Base-by-base conservation (phyloP, 73 alveolate genomes). In the Halteria grandinella region DNA sequence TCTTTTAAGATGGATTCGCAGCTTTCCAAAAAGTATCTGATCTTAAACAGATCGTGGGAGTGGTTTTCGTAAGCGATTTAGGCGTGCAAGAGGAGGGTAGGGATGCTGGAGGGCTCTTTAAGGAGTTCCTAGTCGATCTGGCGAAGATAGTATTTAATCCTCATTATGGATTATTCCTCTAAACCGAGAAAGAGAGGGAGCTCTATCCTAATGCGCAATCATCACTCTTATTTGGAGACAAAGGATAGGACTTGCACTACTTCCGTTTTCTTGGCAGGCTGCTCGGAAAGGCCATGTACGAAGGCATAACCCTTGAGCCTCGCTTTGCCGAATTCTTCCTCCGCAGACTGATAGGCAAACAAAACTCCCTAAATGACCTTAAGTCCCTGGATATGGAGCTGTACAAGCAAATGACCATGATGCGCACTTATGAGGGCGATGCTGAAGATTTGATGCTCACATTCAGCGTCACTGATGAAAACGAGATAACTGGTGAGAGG, bases 61-160 rank as follows among this genome's bases (percentile, higher is more conserved):
- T 90, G 12, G 64, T 60, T 15, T 90, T 86, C 53, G 54, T 90
- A 10, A 85, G 75, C 47, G 80, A 73, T 0, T 39, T 51, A 29
- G 97, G 97, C 5, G 66, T 73, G 57, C 90, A 84, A 24, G 99
- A 95, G 74, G 97, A 91, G 59, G 99, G 98, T 18, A 73, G 75
- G 34, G 99, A 95, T 78, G 97, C 97, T 0, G 99, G 99, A 15
- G 99, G 99, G 8, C 89, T 95, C 7, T 93, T 93, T 58, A 95
- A 95, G 70, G 99, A 95, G 73, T 95, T 93, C 86, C 48, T 95
- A 18, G 86, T 91, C 27, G 58, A 89, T 1, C 85, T 93, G 43
- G 75, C 97, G 44, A 76, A 88, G 90, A 90, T 86, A 55, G 95
- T 89, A 48, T 95, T 95, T 70, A 87, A 93, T 32, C 99, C 99